phyloP scores from a whole-genome alignment of 1,284 basidiomycete species.

The Puccinia triticina region DNA sequence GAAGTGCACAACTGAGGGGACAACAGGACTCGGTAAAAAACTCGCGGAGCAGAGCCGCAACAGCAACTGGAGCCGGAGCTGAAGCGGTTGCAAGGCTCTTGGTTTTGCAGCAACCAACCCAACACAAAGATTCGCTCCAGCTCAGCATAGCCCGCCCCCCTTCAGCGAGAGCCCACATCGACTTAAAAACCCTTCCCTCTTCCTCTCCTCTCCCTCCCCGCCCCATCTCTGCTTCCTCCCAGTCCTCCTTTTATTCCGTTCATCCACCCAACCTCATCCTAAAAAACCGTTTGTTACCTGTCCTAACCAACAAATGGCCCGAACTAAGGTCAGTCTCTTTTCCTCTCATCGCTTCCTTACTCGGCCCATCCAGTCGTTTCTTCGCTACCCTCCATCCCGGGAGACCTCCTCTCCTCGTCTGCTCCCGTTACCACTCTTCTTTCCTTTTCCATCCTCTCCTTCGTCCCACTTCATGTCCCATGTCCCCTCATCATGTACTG shows the following conservation, averaged over 20 bases:
- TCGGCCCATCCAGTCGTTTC: no score
- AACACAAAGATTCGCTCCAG: constrained; percentile 14
- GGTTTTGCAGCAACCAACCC: no score
- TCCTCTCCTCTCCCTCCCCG: background rate
- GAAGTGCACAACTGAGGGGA: no score
- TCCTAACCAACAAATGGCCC: constrained; percentile 15
- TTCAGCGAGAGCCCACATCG: background rate
- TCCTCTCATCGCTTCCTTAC: no score
- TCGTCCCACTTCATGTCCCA: no score
- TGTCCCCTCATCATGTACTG: background rate
- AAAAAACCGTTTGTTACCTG: constrained; percentile 1
- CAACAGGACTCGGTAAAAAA: background rate
- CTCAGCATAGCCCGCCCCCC: background rate
- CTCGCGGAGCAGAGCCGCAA: constrained; percentile 13
- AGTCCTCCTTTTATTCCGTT: constrained; percentile 25
- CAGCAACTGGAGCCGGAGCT: background rate
- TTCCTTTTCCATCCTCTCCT: background rate
- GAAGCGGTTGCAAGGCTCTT: no score
- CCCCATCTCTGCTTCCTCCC: background rate
- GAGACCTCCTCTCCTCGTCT: background rate
- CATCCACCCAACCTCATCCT: constrained; percentile 18
- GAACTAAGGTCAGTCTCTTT: constrained; percentile 36
- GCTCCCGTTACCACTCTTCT: background rate
- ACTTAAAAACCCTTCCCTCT: constrained; percentile 23
- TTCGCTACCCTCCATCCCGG: background rate